phyloP scores from a whole-genome alignment of 768 basidiomycete species.

The Tylopilus intermedius region DNA sequence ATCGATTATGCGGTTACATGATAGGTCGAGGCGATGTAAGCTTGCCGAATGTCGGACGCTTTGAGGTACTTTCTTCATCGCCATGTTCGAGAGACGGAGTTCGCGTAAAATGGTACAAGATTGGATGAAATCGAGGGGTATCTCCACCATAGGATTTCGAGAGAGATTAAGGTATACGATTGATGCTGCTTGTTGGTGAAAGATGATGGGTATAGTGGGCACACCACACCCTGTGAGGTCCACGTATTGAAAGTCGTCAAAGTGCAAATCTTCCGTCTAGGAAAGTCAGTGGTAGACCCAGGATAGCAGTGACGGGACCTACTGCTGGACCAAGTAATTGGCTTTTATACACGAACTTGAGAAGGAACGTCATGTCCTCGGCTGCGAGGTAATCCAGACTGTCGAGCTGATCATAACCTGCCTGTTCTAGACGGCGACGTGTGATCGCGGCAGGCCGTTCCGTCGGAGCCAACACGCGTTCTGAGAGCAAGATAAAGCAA shows the following conservation, averaged over 20 bases:
- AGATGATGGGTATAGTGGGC: conserved; percentile 80
- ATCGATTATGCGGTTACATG: conserved; percentile 86
- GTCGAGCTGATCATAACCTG: conserved; percentile 82
- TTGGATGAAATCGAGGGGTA: conserved; percentile 95
- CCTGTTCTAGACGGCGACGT: conserved; percentile 76
- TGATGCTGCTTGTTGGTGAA: conserved; percentile 78
- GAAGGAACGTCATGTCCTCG: conserved; percentile 77
- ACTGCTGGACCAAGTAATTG: conserved; percentile 62
- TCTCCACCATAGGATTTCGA: conserved; percentile 92
- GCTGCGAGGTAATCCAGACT: conserved; percentile 70
- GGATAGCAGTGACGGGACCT: conserved; percentile 23
- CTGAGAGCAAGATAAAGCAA: conserved; percentile 35
- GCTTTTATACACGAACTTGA: conserved; percentile 87
- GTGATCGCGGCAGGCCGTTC: conserved; percentile 87
- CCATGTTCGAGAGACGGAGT: conserved; percentile 84
- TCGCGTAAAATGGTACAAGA: conserved; percentile 79
- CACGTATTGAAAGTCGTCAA: conserved; percentile 70
- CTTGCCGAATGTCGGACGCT: conserved; percentile 71
- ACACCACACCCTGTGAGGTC: conserved; percentile 79
- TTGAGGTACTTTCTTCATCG: conserved; percentile 88
- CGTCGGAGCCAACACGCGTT: conserved; percentile 73
- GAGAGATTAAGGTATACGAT: conserved; percentile 86
- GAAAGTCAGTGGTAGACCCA: neutral
- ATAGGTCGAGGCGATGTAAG: conserved; percentile 79
- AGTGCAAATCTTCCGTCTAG: conserved; percentile 69